phyloP scores from a whole-genome alignment of 768 basidiomycete species.

The Mycena leptocephala region DNA sequence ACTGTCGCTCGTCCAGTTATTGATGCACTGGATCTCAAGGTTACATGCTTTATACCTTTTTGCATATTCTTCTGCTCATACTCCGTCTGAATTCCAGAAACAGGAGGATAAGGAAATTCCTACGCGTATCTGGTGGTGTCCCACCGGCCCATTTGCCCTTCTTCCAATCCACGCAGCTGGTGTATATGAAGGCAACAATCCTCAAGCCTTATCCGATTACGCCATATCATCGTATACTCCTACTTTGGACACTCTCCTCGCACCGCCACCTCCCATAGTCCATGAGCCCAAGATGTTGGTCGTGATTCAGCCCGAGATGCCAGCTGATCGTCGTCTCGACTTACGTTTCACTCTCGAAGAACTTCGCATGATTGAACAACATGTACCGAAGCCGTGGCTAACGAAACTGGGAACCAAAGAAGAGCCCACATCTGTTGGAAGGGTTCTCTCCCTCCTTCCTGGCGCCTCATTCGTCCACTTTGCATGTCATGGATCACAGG shows the following conservation, averaged over 20 bases:
- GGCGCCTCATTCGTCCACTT: slow-evolving; percentile 10
- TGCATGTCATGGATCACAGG: slow-evolving; percentile 11
- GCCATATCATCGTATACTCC: slow-evolving; percentile 7
- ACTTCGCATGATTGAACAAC: slow-evolving; percentile 10
- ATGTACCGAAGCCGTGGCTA: slow-evolving; percentile 3
- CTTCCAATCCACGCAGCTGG: slow-evolving; percentile 14
- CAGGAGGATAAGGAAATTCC: slow-evolving; percentile 1
- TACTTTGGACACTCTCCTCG: slow-evolving; percentile 4
- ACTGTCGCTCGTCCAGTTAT: slow-evolving; percentile 5
- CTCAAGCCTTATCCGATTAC: slow-evolving; percentile 11
- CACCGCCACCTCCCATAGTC: slow-evolving; percentile 1
- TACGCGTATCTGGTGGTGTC: slow-evolving; percentile 10
- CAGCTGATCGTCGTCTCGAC: slow-evolving; percentile 6
- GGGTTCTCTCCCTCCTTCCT: slow-evolving; percentile 11
- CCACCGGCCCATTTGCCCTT: slow-evolving; percentile 6
- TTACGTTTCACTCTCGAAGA: slow-evolving; percentile 3
- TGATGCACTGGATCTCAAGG: background rate
- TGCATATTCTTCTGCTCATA: slow-evolving; percentile 2
- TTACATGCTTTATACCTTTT: background rate
- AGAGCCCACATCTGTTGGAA: slow-evolving; percentile 1
- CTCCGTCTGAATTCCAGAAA: slow-evolving; percentile 9
- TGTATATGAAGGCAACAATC: slow-evolving; percentile 1
- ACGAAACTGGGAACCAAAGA: slow-evolving; percentile 6
- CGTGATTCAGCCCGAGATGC: slow-evolving; percentile 5
- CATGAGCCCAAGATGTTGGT: slow-evolving; percentile 3